These are phyloP conservation scores for Sporisorium iseilematis-ciliati DNA, from an alignment of 1,284 basidiomycete genomes.

Conservation along the genomic window DNA sequence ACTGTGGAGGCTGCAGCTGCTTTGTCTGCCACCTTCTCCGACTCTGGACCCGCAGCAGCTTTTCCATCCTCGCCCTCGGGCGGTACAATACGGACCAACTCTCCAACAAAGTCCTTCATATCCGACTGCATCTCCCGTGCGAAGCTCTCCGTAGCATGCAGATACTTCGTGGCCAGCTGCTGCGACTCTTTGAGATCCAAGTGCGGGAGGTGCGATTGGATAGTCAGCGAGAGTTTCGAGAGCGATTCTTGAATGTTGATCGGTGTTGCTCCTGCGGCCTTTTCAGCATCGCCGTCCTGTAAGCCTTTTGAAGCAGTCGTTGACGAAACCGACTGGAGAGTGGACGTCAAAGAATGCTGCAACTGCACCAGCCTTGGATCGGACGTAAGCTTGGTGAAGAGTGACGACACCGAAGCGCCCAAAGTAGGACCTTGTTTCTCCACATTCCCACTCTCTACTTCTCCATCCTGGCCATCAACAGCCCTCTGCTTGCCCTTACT, in stretches of 20 bases:
- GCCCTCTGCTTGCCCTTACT: slow-evolving; percentile 48
- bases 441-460: background rate
- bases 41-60: slow-evolving; percentile 2
- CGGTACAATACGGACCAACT: slow-evolving; percentile 59
- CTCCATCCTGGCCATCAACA: slow-evolving; percentile 17
- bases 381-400: slow-evolving; percentile 41
- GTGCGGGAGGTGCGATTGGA: slow-evolving; percentile 58
- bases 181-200: slow-evolving; percentile 57
- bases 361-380: slow-evolving; percentile 46
- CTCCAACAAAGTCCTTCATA: slow-evolving; percentile 56
- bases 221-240: slow-evolving; percentile 45
- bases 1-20: background rate
- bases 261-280: slow-evolving; percentile 6
- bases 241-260: slow-evolving; percentile 52
- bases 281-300: slow-evolving; percentile 11
- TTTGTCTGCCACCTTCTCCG: slow-evolving; percentile 2
- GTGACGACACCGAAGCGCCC: slow-evolving; percentile 37
- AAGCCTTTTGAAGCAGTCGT: slow-evolving; percentile 1
- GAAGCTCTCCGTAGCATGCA: slow-evolving; percentile 52
- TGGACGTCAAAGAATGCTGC: slow-evolving; percentile 40
- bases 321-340: slow-evolving; percentile 30
- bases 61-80: slow-evolving; percentile 36
- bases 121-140: slow-evolving; percentile 59
- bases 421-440: slow-evolving; percentile 24
- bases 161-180: slow-evolving; percentile 53